Evolutionary conservation across 352 stramenopile species (phyloP).

Genomic region (Phytophthora ohioensis): DNA sequence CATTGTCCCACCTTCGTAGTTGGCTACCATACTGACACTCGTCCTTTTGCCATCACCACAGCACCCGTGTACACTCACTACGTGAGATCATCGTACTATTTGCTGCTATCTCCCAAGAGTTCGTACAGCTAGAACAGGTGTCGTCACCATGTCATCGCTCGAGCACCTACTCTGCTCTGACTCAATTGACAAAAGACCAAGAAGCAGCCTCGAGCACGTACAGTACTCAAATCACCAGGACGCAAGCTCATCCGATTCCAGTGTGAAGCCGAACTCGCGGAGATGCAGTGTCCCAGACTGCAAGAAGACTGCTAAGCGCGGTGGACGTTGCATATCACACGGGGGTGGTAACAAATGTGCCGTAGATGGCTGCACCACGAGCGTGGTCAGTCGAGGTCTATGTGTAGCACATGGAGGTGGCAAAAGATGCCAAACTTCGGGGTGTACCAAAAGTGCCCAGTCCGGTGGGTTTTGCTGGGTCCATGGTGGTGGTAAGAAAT

Average conservation of each 20-base stretch:
- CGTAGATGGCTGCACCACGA: slow-evolving; percentile 54
- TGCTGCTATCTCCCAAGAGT: not conserved
- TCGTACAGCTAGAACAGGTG: not conserved
- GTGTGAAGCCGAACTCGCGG: slow-evolving; percentile 13
- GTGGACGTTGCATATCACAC: slow-evolving; percentile 58
- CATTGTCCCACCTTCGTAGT: slow-evolving; percentile 23
- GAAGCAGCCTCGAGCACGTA: not conserved
- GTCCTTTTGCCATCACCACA: slow-evolving; percentile 19
- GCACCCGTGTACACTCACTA: not conserved
- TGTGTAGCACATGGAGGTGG: slow-evolving; percentile 66
- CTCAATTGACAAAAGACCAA: not conserved
- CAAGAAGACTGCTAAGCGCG: slow-evolving; percentile 54
- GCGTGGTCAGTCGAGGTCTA: slow-evolving; percentile 59
- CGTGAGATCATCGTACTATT: slow-evolving; percentile 3
- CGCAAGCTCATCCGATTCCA: not conserved
- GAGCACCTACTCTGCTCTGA: slow-evolving; percentile 23
- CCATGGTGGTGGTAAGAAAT: slow-evolving; percentile 71
- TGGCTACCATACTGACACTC: slow-evolving; percentile 7
- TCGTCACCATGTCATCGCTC: slow-evolving; percentile 27
- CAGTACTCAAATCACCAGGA: not conserved
- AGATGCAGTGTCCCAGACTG: slow-evolving; percentile 52
- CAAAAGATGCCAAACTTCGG: slow-evolving; percentile 48
- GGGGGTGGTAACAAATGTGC: slow-evolving; percentile 61
- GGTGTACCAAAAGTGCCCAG: slow-evolving; percentile 45
- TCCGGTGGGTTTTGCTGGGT: slow-evolving; percentile 51